Base-by-base conservation (phyloP, 345 rosid genomes). In the Laguncularia racemosa region DNA sequence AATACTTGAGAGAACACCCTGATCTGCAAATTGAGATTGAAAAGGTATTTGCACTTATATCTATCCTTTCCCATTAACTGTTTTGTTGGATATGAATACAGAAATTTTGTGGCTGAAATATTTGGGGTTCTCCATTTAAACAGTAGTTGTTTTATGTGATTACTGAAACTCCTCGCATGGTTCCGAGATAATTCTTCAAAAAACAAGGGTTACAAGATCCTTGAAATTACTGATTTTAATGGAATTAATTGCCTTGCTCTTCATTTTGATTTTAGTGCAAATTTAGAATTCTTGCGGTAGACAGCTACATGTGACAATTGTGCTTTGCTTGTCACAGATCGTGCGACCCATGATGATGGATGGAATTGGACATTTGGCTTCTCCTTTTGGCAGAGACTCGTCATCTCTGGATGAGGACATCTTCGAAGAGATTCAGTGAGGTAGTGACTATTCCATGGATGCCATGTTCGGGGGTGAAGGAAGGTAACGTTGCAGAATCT, bases 1-100 rank as follows among this genome's bases (percentile, higher is more conserved):
- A 92, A 20, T 82, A 83, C 66, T 75, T 89, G 76, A 77, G 77
- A 60, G 96, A 92, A 61, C 80, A 80, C 63, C 91, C 88, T 57
- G 47, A 62, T 69, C 75, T 81, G 47, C 76, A 61, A 2, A 89
- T 74, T 16, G 91, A 89, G 69, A 80, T 92, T 50, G 96, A 89
- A 69, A 92, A 86, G 96, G 98, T 91, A 45, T 23, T 13, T 15
- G 51, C 67, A 50, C 44, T 50, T 59, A 40, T 9, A 14, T 46
- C 45, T 45, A 20, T 44, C 16, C 9, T 14, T n/a, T 6, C 21
- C 23, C 28, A 17, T 2, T 40, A 16, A 19, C 23, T 20, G 38
- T 19, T 33, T 4, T 7, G 6, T 33, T 33, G 40, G 40, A 33
- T 33, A 33, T 33, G 40, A 33, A 33, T 33, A 33, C 40, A 33